Evolutionary conservation across 176 grass and related monocot genomes (phyloP), one percentile per base, ranked within the genome.

Genomic region (Saccharum spontaneum): DNA sequence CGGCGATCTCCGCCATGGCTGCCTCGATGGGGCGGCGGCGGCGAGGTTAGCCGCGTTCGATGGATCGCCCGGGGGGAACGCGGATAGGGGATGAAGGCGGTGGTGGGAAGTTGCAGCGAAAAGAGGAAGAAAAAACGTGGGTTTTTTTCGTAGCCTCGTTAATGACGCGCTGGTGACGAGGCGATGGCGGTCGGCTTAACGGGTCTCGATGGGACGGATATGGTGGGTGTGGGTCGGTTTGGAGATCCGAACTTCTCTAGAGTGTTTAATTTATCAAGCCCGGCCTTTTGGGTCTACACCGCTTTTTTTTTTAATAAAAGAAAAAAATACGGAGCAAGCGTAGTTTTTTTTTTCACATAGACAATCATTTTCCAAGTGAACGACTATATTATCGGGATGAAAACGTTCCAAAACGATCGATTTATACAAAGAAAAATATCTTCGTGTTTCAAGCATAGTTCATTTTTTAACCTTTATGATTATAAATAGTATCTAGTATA

Each of bases 1-100:
- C 83, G 14, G 66, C 54, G 74, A 86, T 79, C 83, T 87, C 86
- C 57, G 82, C 82, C 90, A 83, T 88, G 66, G 84, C 57, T 81
- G 18, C 75, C 75, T 76, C 12, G 34, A 5, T 38, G 79, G 36
- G 52, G 72, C 30, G 57, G 28, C 30, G 57, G 28, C 30, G 40
- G 66, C 26, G 36, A 59, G 38, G 79, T 38, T 4, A 12, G 45
- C 22, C 16, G 77, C 77, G 63, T 26, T 31, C 31, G 67, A 72
- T 60, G 76, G 85, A 64, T 79, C 78, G 34, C 62, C 77, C 36
- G 40, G 67, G 57, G 12, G 2, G 63, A 1, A 34, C 62, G 69
- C 50, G 63, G 74, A 71, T 73, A 37, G 62, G 46, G 46, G 84
- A 31, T 11, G 60, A 66, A 36, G 85, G 69, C 26, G 83, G 65